Conservation (phyloP, 257 asterid genomes). For the Paraleonurus japonicus region DNA sequence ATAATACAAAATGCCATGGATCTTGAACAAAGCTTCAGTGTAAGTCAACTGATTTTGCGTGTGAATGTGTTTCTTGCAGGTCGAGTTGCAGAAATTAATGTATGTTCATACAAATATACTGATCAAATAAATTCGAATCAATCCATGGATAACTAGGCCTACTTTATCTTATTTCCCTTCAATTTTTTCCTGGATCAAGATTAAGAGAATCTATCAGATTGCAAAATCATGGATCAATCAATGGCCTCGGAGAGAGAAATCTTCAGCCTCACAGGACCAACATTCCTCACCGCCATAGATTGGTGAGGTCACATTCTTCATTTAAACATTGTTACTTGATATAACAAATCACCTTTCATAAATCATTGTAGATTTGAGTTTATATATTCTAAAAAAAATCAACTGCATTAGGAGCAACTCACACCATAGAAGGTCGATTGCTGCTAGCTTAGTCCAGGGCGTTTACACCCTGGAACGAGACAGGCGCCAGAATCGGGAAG, state of each 20-base stretch:
- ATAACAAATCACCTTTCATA: neutral
- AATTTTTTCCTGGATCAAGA: neutral
- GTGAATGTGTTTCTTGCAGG: neutral
- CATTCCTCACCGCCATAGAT: conserved; percentile 49
- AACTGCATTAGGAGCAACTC: conserved; percentile 71
- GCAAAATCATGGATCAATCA: neutral
- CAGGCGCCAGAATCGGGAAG: conserved; percentile 50
- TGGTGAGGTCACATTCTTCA: conserved; percentile 40
- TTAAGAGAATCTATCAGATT: neutral
- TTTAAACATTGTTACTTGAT: neutral
- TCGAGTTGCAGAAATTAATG: neutral
- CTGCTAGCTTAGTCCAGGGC: conserved; percentile 72
- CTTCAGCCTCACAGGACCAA: conserved; percentile 57
- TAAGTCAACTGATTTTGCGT: conserved; percentile 1
- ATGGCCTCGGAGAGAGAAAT: conserved; percentile 55
- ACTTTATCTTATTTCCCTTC: neutral
- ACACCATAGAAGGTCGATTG: conserved; percentile 57
- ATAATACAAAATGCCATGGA: neutral
- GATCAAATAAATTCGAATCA: neutral
- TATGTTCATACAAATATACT: neutral
- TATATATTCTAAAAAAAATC: too few relatives aligned
- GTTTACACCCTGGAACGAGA: conserved; percentile 61
- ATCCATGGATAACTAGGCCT: neutral
- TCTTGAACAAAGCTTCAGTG: neutral
- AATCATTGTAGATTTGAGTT: too few relatives aligned